Conservation (phyloP, 495 filamentous ascomycete genomes). For the Choiromyces venosus region DNA sequence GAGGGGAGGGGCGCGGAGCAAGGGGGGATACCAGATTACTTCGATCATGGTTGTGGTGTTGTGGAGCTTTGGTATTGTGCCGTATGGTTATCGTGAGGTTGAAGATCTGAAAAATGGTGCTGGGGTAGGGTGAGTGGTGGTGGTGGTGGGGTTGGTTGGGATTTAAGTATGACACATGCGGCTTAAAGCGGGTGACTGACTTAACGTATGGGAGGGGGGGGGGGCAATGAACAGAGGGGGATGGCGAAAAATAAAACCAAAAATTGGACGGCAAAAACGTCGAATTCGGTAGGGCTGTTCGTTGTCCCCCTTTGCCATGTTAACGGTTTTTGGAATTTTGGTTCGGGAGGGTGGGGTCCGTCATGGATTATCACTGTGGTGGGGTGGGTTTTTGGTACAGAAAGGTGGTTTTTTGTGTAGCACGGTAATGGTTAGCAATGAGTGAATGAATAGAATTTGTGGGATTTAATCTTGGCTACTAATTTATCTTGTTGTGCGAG, state of each 20-base stretch:
- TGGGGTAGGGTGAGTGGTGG: neutral
- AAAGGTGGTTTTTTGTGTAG: too few relatives aligned
- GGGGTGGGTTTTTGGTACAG: neutral
- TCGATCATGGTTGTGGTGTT: conserved; percentile 32
- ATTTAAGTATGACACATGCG: neutral
- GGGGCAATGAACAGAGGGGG: too few relatives aligned
- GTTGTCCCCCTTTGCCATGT: too few relatives aligned
- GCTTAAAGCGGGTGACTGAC: neutral
- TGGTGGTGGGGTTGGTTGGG: neutral
- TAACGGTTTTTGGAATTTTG: neutral
- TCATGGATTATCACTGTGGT: conserved; percentile 1
- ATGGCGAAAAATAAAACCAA: too few relatives aligned
- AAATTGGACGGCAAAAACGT: too few relatives aligned
- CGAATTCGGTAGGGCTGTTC: too few relatives aligned
- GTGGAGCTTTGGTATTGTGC: neutral
- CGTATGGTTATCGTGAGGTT: neutral
- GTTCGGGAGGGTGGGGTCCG: neutral
- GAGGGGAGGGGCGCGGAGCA: neutral
- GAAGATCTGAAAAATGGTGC: neutral
- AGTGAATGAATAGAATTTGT: neutral
- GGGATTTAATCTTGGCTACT: neutral
- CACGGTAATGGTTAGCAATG: too few relatives aligned
- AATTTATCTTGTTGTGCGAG: neutral
- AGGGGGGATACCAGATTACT: conserved; percentile 34
- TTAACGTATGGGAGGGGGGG: too few relatives aligned